Base-by-base conservation (phyloP, 768 basidiomycete species). In the Lentinula edodes region DNA sequence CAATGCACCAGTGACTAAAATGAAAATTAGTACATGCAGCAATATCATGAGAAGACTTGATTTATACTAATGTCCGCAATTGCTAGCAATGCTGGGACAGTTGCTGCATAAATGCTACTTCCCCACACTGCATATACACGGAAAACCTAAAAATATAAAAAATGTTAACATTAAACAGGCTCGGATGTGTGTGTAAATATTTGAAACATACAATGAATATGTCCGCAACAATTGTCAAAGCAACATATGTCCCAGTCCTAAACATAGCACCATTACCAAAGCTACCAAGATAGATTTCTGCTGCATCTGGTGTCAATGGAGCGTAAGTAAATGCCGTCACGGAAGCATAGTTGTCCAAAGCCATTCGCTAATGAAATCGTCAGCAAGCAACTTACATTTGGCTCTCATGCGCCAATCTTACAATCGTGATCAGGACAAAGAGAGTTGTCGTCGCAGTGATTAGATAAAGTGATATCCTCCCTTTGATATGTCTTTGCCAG, bases 181-280 rank as follows among this genome's bases (percentile, higher is more conserved):
- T n/a, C n/a, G 16, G 18, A 52, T 28, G 28, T 28, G 28, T 28
- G 3, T 28, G 3, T 28, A 28, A 28, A 28, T 28, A 28, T 28
- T 28, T 28, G 28, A 15, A n/a, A 53, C 64, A 23, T 23, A 61
- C 64, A n/a, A 65, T 58, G 23, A 65, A 65, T n/a, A 65, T 61
- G 48, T 65, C 64, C 6, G 64, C 64, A 6, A 65, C 62, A 32
- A 65, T 57, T 18, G 64, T 65, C 39, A 65, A 52, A 16, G 62
- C 64, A 8, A 65, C 60, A 59, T 65, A 65, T 5, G 64, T 63
- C 18, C 62, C 62, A 12, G 64, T 65, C 18, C 64, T 48, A 42
- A 65, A 63, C 64, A 65, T 63, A 15, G 64, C 58, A 9, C 62
- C 64, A 18, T 63, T 65, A n/a, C 62, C 62, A 28, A 63, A 65